Base-by-base conservation (phyloP, 2,329 filamentous ascomycete genomes). In the Alternaria arbusti region DNA sequence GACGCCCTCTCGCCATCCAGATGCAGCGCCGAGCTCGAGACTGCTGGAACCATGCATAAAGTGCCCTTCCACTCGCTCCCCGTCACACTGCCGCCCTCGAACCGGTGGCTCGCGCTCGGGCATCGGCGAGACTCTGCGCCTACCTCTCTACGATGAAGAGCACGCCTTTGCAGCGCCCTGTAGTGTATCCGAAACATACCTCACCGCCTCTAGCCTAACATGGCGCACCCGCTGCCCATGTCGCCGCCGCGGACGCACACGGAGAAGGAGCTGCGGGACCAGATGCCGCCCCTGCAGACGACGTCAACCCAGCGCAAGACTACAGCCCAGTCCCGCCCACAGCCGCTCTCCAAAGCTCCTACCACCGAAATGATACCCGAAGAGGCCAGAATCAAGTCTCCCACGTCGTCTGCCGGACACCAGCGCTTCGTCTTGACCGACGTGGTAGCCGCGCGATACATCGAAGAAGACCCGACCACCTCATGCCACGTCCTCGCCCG, bases 391-490 rank as follows among this genome's bases (percentile, higher is more conserved):
- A 49, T 47, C 54, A 67, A 54, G 50, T 70, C 75, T 11, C 69
- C 72, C 25, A 52, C 60, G 26, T 72, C 69, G 70, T 72, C 67
- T 70, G 80, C 66, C 54, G 61, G 66, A 52, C 84, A 87, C 68
- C 86, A 87, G 73, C 85, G 84, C 70, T 86, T 90, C 70, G 88
- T 91, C 43, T 85, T 91, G 65, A 86, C 89, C 45, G 89, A 92
- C 76, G 85, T 87, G 43, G 85, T 91, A 43, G 89, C 89, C 13
- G 88, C 91, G 69, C 85, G 84, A 68, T 83, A 95, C 75, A 88
- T 99, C 22, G 92, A 97, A 82, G 92, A 96, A 76, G 96, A 98
- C 68, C 84, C 89, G 1, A 88, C 87, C 6, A 94, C 93, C 5
- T 86, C 85, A 4, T 67, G 65, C 40, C 59, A 64, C 32, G 89